These are phyloP conservation scores for Diaporthe eres DNA, from an alignment of 2,329 filamentous ascomycete species.

Conservation along the genomic window DNA sequence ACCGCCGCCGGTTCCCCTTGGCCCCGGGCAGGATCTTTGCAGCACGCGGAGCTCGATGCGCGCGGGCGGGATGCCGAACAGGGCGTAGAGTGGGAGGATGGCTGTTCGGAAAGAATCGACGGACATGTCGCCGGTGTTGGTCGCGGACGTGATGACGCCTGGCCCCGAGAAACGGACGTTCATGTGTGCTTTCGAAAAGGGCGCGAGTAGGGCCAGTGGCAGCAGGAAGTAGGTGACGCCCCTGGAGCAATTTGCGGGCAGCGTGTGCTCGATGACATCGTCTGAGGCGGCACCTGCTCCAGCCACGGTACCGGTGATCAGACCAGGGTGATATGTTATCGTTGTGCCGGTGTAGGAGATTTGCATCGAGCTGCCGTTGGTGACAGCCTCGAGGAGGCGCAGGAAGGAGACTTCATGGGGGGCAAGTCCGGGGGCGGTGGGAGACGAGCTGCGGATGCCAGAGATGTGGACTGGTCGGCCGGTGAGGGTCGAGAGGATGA, in stretches of 20 bases:
- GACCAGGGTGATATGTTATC: conserved; percentile 89
- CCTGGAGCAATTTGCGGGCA: conserved; percentile 82
- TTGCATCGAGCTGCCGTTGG: conserved; percentile 94
- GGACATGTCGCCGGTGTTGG: conserved; percentile 84
- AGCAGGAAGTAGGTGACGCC: conserved; percentile 94
- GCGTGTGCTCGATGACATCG: conserved; percentile 84
- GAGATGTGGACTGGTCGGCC: conserved; percentile 92
- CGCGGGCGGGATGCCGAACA: conserved; percentile 85
- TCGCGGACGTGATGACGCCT: conserved; percentile 92
- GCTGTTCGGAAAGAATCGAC: conserved; percentile 95
- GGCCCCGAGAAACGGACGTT: conserved; percentile 92
- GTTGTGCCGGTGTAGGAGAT: conserved; percentile 97
- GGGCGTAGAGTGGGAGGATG: conserved; percentile 88
- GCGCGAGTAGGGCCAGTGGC: conserved; percentile 89
- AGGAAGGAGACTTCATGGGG: conserved; percentile 96
- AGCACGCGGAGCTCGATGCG: conserved; percentile 90
- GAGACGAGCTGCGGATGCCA: conserved; percentile 89
- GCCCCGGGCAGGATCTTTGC: conserved; percentile 82
- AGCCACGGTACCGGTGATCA: conserved; percentile 88
- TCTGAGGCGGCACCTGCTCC: conserved; percentile 79
- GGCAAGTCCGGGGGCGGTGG: conserved; percentile 88
- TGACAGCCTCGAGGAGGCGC: conserved; percentile 92
- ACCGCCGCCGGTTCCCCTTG: conserved; percentile 83
- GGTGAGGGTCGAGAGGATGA: conserved; percentile 91
- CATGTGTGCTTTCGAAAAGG: conserved; percentile 92